These are phyloP conservation scores for Ensete glaucum DNA, from an alignment of 176 grass and related monocot species.

Conservation along the genomic window DNA sequence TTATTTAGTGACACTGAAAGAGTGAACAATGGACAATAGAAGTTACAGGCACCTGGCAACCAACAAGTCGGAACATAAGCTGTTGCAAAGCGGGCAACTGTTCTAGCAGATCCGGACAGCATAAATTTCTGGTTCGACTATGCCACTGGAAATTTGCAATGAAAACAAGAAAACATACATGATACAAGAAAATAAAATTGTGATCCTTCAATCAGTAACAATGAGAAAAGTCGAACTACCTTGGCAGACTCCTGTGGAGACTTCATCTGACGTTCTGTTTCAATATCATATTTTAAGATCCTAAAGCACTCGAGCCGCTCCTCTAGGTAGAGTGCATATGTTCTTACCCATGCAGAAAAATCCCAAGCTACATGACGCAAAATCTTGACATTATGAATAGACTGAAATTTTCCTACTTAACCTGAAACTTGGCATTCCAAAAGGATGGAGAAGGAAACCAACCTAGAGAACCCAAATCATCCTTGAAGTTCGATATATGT, in stretches of 20 bases:
- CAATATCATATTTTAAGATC: slow-evolving; percentile 34
- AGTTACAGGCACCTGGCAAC: slow-evolving; percentile 45
- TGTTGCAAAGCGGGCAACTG: slow-evolving; percentile 89
- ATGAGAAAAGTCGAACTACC: slow-evolving; percentile 21
- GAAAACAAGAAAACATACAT: not conserved
- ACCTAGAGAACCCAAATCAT: slow-evolving; percentile 89
- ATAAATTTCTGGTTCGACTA: slow-evolving; percentile 77
- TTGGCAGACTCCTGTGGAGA: slow-evolving; percentile 53
- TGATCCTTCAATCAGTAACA: not conserved
- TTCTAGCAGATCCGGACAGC: slow-evolving; percentile 60
- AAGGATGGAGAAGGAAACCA: not conserved
- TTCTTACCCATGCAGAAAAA: slow-evolving; percentile 41
- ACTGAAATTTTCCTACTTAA: not conserved
- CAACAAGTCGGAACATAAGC: slow-evolving; percentile 63
- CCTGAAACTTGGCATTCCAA: not conserved
- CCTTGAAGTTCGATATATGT: slow-evolving; percentile 80
- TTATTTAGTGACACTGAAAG: not conserved
- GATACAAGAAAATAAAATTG: not conserved
- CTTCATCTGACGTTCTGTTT: slow-evolving; percentile 28
- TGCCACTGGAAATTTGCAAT: slow-evolving; percentile 48
- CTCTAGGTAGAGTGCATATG: slow-evolving; percentile 39
- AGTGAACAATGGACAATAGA: not conserved
- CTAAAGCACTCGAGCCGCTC: slow-evolving; percentile 38
- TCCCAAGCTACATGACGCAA: slow-evolving; percentile 30
- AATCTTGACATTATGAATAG: not conserved